Conservation (phyloP, 352 stramenopile genomes). For the Globisporangium lucens region DNA sequence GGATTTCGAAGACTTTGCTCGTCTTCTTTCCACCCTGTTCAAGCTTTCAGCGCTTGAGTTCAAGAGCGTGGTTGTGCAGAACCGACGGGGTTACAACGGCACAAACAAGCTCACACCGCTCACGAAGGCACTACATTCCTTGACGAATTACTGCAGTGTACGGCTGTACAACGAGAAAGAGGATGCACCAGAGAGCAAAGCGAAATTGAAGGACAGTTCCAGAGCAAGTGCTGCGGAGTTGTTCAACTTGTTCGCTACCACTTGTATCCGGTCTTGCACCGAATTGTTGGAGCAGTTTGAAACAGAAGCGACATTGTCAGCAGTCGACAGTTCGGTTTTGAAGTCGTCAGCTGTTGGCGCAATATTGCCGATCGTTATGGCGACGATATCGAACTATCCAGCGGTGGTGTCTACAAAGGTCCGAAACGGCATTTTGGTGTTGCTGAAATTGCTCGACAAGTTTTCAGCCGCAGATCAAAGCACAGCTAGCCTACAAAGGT, state of each 20-base stretch:
- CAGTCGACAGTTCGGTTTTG: conserved; percentile 9
- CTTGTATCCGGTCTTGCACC: conserved; percentile 34
- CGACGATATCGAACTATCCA: conserved; percentile 42
- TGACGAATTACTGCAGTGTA: conserved; percentile 48
- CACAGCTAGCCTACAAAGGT: background rate
- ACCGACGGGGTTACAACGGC: background rate
- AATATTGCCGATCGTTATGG: conserved; percentile 44
- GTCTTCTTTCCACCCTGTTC: conserved; percentile 32
- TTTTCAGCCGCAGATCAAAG: conserved; percentile 12
- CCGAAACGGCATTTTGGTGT: conserved; percentile 19
- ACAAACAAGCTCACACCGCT: conserved; percentile 23
- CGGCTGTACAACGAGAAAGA: conserved; percentile 34
- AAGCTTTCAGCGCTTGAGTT: conserved; percentile 33
- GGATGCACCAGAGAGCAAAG: conserved; percentile 15
- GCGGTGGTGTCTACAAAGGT: conserved; percentile 28
- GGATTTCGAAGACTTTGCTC: conserved; percentile 24
- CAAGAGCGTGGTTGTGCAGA: conserved; percentile 4
- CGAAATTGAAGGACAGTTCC: conserved; percentile 10
- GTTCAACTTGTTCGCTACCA: conserved; percentile 43
- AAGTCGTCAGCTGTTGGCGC: conserved; percentile 35
- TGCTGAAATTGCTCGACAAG: conserved; percentile 34
- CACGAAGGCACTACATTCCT: conserved; percentile 36
- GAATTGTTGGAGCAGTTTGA: conserved; percentile 22
- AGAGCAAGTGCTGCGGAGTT: conserved; percentile 17
- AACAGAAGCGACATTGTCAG: background rate